A percentile compares a stretch with the other conserved stretches of the same genome.
Evolutionary conservation across 169 alveolate genomes (phyloP).

Genomic region (Miamiensis avidus): DNA sequence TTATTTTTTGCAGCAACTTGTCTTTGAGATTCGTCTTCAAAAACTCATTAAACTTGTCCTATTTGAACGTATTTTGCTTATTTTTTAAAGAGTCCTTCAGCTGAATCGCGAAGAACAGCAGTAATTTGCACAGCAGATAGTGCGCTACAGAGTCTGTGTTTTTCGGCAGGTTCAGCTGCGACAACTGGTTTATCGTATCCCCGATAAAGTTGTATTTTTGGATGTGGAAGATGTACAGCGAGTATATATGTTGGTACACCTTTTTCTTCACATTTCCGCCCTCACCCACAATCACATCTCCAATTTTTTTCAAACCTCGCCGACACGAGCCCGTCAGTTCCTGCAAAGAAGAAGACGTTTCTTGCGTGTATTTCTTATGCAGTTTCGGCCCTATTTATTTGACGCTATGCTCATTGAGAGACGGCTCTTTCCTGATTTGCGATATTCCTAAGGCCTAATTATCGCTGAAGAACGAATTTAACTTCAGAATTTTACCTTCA

Average conservation of each 20-base stretch:
- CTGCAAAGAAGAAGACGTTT: not conserved
- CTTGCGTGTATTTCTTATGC: not conserved
- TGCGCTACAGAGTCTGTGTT: not conserved
- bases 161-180: not conserved
- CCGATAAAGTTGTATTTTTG: not conserved
- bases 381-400: not conserved
- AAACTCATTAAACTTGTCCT: not conserved
- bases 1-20: too few species aligned
- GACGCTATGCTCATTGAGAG: too few species aligned
- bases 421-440: too few species aligned
- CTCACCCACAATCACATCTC: not conserved
- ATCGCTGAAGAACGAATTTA: too few species aligned
- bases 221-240: not conserved
- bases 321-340: not conserved
- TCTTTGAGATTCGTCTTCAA: not conserved
- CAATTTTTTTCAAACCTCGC: not conserved
- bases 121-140: not conserved
- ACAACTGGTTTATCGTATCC: not conserved
- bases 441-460: too few species aligned
- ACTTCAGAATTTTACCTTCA: too few species aligned
- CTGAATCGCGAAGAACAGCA: not conserved
- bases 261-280: too few species aligned
- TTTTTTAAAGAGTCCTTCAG: not conserved
- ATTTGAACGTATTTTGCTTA: too few species aligned
- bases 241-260: too few species aligned